Evolutionary conservation across 768 basidiomycete genomes (phyloP), one percentile per base, ranked within the genome.

Genomic region (Cystofilobasidium macerans): DNA sequence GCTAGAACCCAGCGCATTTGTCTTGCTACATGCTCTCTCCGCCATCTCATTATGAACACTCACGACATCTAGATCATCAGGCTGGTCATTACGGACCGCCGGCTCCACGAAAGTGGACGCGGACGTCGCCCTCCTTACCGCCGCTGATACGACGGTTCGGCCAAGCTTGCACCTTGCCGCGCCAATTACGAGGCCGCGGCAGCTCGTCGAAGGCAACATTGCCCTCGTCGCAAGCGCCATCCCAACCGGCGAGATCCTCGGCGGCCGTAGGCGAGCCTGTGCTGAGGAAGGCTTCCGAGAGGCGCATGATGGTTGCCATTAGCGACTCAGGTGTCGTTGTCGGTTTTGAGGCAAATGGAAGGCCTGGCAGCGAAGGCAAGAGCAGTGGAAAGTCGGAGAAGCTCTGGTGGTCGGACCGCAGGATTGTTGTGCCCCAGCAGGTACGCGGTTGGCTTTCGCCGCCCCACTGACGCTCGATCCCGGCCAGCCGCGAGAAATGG

Each of bases 401-500:
- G 20, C n/a, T 38, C 35, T 65, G 64, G 33, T 65, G 64, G 16
- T 47, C 47, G 8, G 57, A 47, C 47, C 56, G 64, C 8, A 65
- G 56, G n/a, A 56, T 2, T 1, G 35, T 59, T 12, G 58, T 35
- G 3, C 35, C 35, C 36, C 38, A 59, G 42, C 36, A 42, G 14
- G 33, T 20, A n/a, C 45, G 32, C 30, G 47, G 5, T 3, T n/a
- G 35, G 1, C 32, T 6, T 16, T n/a, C 28, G 24, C 53, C 43
- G n/a, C 64, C 57, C 86, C 87, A 88, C 14, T 73, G 75, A 42
- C 76, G 77, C 11, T 85, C 78, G 30, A 87, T 75, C 33, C 79
- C 79, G 69, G 78, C 71, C 56, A 89, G 75, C 26, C 84, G 78
- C 36, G 77, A 74, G 71, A 87, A 89, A 73, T 91, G 88, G 54